Evolutionary conservation across 202 grass and related monocot species (phyloP), one percentile per base, ranked within the genome.

Genomic region (Setaria viridis): DNA sequence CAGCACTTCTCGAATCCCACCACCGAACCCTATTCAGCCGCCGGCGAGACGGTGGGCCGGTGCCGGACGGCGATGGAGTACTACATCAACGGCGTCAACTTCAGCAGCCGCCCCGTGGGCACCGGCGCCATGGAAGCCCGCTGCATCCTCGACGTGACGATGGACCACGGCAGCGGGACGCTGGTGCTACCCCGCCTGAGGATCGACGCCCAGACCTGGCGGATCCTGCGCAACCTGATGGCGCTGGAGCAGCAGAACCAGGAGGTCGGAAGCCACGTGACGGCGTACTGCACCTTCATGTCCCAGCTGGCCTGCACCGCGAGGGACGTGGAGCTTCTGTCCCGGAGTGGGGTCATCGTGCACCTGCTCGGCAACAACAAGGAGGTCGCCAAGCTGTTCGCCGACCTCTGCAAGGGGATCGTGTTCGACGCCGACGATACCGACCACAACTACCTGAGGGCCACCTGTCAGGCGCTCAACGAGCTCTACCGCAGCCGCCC

Each of bases 21-120:
- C 65, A 15, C 1, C 0, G 1, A 2, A 41, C 39, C 5, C 35
- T 20, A 5, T 0, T 37, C 62, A 34, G 4, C 4, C 0, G 0
- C 35, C 37, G 15, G 50, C 37, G 0, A 41, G 65, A 2, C 14
- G 3, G 72, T 83, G 2, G 16, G 74, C 13, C 37, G 67, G 47
- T 88, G 86, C 74, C 86, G 67, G 56, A 56, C 74, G 2, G 86
- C 74, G 0, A 73, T 41, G 1, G 86, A 88, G 1, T 88, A 88
- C 67, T 7, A 47, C 58, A 73, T 57, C 19, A 42, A 19, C 1
- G 86, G 81, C 17, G 57, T 88, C 2, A 79, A 55, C 8, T 47
- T 88, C 80, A 88, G 12, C 74, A 16, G 9, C 0, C 21, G 35
- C 8, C 7, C 2, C 29, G 13, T 87, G 12, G 3, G 6, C 4